phyloP scores from a whole-genome alignment of 345 rosid genomes.

The Orychophragmus violaceus region DNA sequence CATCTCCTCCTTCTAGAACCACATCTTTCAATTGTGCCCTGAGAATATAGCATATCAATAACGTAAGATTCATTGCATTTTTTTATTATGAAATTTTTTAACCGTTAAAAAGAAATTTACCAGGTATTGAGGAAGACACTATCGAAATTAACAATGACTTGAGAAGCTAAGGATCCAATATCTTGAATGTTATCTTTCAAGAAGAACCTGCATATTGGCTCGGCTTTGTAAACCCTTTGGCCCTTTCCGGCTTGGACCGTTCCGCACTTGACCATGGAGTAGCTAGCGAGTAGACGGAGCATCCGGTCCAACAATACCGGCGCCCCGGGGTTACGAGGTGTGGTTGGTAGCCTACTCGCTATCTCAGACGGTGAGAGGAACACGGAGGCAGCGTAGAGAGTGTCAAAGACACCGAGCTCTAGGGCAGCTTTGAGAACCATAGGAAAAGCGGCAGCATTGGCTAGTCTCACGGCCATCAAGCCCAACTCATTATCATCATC shows the following conservation, averaged over 20 bases:
- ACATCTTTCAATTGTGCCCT: constrained; percentile 48
- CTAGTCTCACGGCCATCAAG: constrained; percentile 32
- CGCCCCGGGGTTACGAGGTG: constrained; percentile 35
- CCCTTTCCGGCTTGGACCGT: neutral
- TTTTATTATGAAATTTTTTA: neutral
- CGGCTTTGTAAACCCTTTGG: constrained; percentile 35
- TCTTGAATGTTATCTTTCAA: constrained; percentile 25
- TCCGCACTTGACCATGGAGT: constrained; percentile 31
- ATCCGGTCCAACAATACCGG: constrained; percentile 40
- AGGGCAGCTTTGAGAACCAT: constrained; percentile 47
- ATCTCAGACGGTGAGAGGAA: constrained; percentile 41
- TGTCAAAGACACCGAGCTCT: constrained; percentile 42
- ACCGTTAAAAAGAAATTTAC: constrained; percentile 10
- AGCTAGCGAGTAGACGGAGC: constrained; percentile 43
- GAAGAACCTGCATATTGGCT: constrained; percentile 43
- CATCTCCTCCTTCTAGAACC: constrained; percentile 52
- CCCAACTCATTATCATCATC: constrained; percentile 31
- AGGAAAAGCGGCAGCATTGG: constrained; percentile 31
- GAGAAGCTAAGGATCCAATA: constrained; percentile 37
- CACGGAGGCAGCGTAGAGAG: constrained; percentile 15
- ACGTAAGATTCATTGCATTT: neutral
- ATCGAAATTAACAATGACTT: constrained; percentile 34
- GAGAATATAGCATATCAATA: neutral
- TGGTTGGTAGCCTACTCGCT: constrained; percentile 31
- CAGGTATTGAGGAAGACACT: constrained; percentile 39